A percentile compares a stretch with the other conserved stretches of the same genome.
Conservation (phyloP, 176 grass and related monocot genomes). For the bread wheat (Triticum aestivum) region IWGSC_CS_RefSeq_v2.1 NC_057802.1:81432454-81432953, state of each 20-base stretch:
- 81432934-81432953: conserved; percentile 79
- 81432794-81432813: conserved; percentile 35
- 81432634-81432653: not conserved
- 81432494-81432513: not conserved
- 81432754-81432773: conserved; percentile 84
- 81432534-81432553: not conserved
- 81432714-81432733: conserved; percentile 41
- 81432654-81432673: conserved; percentile 53
- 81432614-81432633: not conserved
- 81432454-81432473: not conserved
- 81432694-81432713: conserved; percentile 56
- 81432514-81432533: not conserved
- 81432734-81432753: conserved; percentile 60
- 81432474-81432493: not conserved
- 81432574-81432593: not conserved
- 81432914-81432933: conserved; percentile 81
- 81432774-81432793: conserved; percentile 58
- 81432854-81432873: not conserved
- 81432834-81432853: not conserved
- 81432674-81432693: conserved; percentile 42
- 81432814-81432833: not conserved
- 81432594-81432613: not conserved
- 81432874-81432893: not conserved
- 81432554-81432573: not conserved
- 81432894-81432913: conserved; percentile 43